Conservation (phyloP, 805 yeast species). For the Soucietia sequanensis region DNA sequence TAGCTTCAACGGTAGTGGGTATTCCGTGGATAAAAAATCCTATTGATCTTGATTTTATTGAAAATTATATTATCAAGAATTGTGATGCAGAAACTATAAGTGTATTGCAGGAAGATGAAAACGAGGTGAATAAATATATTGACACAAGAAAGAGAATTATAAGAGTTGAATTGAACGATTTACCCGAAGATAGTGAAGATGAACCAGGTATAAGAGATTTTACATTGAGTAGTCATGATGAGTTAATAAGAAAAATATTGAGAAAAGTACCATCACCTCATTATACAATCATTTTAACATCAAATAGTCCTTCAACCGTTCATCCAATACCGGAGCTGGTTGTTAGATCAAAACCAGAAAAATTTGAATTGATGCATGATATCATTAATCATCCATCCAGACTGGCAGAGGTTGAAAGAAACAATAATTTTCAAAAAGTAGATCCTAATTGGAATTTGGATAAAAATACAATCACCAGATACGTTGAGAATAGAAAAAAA, state of each 20-base stretch:
- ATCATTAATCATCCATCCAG: slow-evolving; percentile 53
- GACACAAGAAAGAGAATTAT: slow-evolving; percentile 67
- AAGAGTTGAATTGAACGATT: slow-evolving; percentile 52
- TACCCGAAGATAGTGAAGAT: slow-evolving; percentile 27
- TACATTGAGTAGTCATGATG: slow-evolving; percentile 42
- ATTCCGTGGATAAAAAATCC: slow-evolving; percentile 50
- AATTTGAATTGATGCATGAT: slow-evolving; percentile 52
- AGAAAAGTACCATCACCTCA: slow-evolving; percentile 75
- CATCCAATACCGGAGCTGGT: slow-evolving; percentile 33
- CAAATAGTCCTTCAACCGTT: slow-evolving; percentile 15
- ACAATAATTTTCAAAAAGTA: slow-evolving; percentile 33
- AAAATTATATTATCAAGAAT: slow-evolving; percentile 39
- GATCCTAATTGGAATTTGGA: slow-evolving; percentile 27
- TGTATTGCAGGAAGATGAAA: slow-evolving; percentile 38
- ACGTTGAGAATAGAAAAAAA: slow-evolving; percentile 25
- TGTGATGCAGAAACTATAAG: slow-evolving; percentile 52
- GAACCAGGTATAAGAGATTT: slow-evolving; percentile 14
- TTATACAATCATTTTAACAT: slow-evolving; percentile 57
- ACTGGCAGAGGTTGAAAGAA: slow-evolving; percentile 53
- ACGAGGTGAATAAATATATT: slow-evolving; percentile 52
- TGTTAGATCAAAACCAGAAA: slow-evolving; percentile 28
- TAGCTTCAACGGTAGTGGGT: slow-evolving; percentile 61
- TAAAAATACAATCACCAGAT: slow-evolving; percentile 28
- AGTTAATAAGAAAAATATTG: slow-evolving; percentile 52
- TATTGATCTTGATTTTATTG: slow-evolving; percentile 44